Percentiles rank a stretch among this genome's conserved stretches.
Conservation (phyloP, 768 basidiomycete species). For the Heimioporus sp. region DNA sequence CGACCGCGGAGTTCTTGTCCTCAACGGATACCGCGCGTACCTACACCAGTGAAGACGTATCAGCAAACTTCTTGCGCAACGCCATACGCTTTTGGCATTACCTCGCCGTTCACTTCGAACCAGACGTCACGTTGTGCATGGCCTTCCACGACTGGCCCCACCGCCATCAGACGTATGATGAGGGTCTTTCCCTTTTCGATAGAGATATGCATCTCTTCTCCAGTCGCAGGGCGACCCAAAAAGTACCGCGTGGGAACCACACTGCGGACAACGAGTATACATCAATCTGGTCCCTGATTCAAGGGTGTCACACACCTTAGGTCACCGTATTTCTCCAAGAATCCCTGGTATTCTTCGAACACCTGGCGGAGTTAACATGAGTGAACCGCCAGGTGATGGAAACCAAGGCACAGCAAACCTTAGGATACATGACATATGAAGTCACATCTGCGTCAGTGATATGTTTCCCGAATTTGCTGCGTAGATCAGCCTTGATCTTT, state of each 20-base stretch:
- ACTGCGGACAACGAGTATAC: slow-evolving; percentile 40
- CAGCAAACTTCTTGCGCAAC: slow-evolving; percentile 13
- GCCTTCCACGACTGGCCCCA: slow-evolving; percentile 89
- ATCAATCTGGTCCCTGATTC: slow-evolving; percentile 4
- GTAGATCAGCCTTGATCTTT: slow-evolving; percentile 90
- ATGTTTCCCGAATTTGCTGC: slow-evolving; percentile 92
- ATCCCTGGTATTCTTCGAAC: slow-evolving; percentile 95
- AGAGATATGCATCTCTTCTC: slow-evolving; percentile 95
- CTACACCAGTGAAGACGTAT: slow-evolving; percentile 37
- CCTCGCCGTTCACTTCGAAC: slow-evolving; percentile 98
- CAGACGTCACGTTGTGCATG: slow-evolving; percentile 94
- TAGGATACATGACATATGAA: slow-evolving; percentile 98
- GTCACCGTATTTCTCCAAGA: slow-evolving; percentile 94
- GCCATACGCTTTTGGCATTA: slow-evolving; percentile 30
- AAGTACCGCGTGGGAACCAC: slow-evolving; percentile 97
- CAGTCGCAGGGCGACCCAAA: slow-evolving; percentile 85
- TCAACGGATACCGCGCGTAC: slow-evolving; percentile 94
- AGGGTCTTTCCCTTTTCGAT: slow-evolving; percentile 97
- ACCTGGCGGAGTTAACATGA: slow-evolving; percentile 49
- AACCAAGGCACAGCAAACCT: slow-evolving; percentile 48
- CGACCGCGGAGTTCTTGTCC: slow-evolving; percentile 96
- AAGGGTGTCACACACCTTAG: slow-evolving; percentile 58
- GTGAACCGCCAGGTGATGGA: slow-evolving; percentile 4
- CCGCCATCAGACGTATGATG: slow-evolving; percentile 93
- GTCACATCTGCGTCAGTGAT: slow-evolving; percentile 92